Percentiles rank a stretch among this genome's conserved stretches.
These are phyloP conservation scores for Schizosaccharomyces cryophilus DNA, from an alignment of 805 yeast species.

Conservation along the genomic window DNA sequence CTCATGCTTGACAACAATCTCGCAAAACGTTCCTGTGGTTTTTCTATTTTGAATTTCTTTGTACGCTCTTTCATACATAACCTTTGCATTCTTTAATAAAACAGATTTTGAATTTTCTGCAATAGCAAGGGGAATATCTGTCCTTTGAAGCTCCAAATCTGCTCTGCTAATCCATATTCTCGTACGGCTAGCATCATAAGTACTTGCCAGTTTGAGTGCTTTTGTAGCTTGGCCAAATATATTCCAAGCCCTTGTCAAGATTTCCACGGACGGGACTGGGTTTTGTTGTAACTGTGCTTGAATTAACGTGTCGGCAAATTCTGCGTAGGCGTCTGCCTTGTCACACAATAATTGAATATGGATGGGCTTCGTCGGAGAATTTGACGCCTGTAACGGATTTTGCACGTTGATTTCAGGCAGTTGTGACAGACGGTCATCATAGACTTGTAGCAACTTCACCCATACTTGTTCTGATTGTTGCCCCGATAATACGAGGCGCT, in stretches of 20 bases:
- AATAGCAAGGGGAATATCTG: neutral
- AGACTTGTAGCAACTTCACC: neutral
- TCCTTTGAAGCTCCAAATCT: neutral
- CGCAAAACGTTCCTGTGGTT: neutral
- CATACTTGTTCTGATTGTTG: neutral
- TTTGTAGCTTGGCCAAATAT: neutral
- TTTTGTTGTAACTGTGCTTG: neutral
- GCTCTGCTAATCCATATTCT: neutral
- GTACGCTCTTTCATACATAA: neutral
- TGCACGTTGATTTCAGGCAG: neutral
- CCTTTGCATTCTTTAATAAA: neutral
- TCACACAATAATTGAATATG: neutral
- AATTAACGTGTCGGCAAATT: slow-evolving; percentile 57
- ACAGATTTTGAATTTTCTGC: neutral
- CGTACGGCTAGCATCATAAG: neutral
- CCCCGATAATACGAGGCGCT: neutral
- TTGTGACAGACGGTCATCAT: neutral
- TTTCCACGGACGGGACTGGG: neutral
- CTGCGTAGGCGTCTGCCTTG: slow-evolving; percentile 38
- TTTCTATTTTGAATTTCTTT: neutral
- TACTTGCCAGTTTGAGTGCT: neutral
- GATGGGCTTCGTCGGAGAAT: neutral
- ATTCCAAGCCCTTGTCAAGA: neutral
- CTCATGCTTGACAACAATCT: neutral
- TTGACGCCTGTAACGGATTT: neutral